Conservation (phyloP, 768 basidiomycete species). For the Lactarius deliciosus region DNA sequence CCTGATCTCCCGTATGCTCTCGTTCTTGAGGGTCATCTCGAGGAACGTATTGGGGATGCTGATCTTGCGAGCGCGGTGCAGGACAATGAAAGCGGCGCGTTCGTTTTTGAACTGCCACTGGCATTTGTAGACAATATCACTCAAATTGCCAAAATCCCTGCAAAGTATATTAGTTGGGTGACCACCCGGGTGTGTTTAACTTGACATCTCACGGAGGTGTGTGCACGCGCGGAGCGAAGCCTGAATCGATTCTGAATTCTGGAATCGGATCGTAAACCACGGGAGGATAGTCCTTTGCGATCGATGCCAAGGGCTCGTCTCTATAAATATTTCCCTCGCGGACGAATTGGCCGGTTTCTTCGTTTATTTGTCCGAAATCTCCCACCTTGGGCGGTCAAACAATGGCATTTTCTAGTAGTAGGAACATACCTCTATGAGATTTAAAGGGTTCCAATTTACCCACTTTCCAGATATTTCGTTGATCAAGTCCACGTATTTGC, state of each 20-base stretch:
- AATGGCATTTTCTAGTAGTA: not conserved
- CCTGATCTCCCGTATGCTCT: slow-evolving; percentile 12
- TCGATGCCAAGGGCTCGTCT: slow-evolving; percentile 21
- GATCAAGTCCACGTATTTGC: slow-evolving; percentile 23
- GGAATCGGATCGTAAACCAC: slow-evolving; percentile 6
- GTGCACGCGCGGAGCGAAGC: not conserved
- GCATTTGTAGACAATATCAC: slow-evolving; percentile 15
- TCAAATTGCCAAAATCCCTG: slow-evolving; percentile 15
- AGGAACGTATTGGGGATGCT: slow-evolving; percentile 15
- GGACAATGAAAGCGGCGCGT: slow-evolving; percentile 16
- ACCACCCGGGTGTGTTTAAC: not conserved
- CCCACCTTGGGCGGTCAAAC: slow-evolving; percentile 20
- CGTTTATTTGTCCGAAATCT: slow-evolving; percentile 14
- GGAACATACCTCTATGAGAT: slow-evolving; percentile 18
- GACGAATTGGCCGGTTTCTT: slow-evolving; percentile 20
- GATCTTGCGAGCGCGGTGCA: slow-evolving; percentile 14
- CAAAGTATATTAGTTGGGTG: not conserved
- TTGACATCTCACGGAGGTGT: slow-evolving; percentile 13
- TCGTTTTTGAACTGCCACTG: slow-evolving; percentile 20
- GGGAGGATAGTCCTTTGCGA: slow-evolving; percentile 17
- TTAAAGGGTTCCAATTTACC: slow-evolving; percentile 20
- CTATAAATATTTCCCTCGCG: slow-evolving; percentile 24
- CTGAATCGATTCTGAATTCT: slow-evolving; percentile 17
- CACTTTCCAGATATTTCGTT: slow-evolving; percentile 12
- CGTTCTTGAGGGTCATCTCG: slow-evolving; percentile 14